Evolutionary conservation across 345 rosid species (phyloP), one percentile per base, ranked within the genome.

Genomic region (Populus tremula): DNA sequence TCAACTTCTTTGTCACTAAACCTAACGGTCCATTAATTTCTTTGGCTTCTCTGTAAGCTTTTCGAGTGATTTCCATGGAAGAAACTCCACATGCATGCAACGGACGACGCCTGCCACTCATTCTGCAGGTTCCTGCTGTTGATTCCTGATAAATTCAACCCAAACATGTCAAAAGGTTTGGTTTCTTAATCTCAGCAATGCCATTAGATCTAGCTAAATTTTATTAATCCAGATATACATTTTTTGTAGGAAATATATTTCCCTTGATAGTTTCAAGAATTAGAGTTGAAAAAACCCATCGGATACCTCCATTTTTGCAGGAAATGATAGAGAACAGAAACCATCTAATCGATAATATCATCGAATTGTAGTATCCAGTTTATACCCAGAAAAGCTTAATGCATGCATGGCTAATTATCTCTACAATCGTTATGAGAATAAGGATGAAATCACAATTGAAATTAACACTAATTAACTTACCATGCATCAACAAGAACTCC

Each of bases 1-100:
- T 53, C 39, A 83, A 16, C 62, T 67, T 83, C 74, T 76, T 80
- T 36, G 81, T 36, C 49, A 83, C 41, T 2, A 71, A 78, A 72
- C 84, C 86, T n/a, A 76, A 1, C 0, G 88, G 87, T 38, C 82
- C 89, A n/a, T 81, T 81, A 6, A 77, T 56, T 71, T 83, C 78
- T 49, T 81, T 84, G 21, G 66, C 85, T 72, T 85, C 83, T 64
- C 14, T 71, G 82, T 78, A 91, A 16, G 84, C 81, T 59, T 81
- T 83, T 4, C 75, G 81, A 45, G 78, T 78, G n/a, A 82, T 85
- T 39, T 80, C 77, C 8, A 88, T 62, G 49, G 86, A 70, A 5
- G 85, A 85, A 67, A 75, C 81, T 35, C 84, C 86, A 74, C 87
- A 86, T 1, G 96, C 86, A 68, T 89, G 88, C 84, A 95, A 82